Base-by-base conservation (phyloP, 345 rosid species). In the Eucalyptus tenuipes region DNA sequence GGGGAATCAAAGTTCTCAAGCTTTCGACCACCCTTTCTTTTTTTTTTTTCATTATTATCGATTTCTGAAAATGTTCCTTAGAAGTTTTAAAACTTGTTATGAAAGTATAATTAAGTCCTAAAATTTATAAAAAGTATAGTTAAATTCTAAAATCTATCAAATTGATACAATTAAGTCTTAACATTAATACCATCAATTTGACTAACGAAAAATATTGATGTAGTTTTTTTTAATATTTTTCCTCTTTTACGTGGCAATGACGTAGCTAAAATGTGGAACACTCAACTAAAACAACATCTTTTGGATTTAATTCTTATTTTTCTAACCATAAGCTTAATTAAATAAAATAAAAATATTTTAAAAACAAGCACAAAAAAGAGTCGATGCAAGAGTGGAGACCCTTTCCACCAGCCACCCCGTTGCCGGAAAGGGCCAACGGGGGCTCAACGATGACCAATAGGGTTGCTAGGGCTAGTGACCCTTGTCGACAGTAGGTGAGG, bases 151-250 rank as follows among this genome's bases (percentile, higher is more conserved):
- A 52, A 18, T 4, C 7, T 8, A 1, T 18, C 10, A 52, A 52
- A 0, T 52, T 52, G 10, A 52, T 52, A 0, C 2, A 52, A 18
- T 8, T 1, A 18, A 52, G 0, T 52, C 1, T 52, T 52, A 52
- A 3, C 3, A 52, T 52, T 52, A 52, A 52, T 22, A 52, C 9
- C 0, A 0, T 50, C 9, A 17, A 17, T 50, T 7, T 50, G 2
- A 50, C 0, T 17, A 5, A 49, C 5, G 5, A 0, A 49, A 50
- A 50, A 49, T 49, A 16, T 1, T 1, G 0, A 6, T 0, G 0
- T 18, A 8, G 1, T 1, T 18, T 17, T 18, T 52, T 52, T 0
- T 52, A 52, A 52, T 52, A 52, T 52, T 7, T 17, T 52, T 37
- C 40, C 1, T 18, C 10, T 52, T 0, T 1, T 18, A 52, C 2